phyloP scores from a whole-genome alignment of 768 basidiomycete species.

The Serendipita sp. region DNA sequence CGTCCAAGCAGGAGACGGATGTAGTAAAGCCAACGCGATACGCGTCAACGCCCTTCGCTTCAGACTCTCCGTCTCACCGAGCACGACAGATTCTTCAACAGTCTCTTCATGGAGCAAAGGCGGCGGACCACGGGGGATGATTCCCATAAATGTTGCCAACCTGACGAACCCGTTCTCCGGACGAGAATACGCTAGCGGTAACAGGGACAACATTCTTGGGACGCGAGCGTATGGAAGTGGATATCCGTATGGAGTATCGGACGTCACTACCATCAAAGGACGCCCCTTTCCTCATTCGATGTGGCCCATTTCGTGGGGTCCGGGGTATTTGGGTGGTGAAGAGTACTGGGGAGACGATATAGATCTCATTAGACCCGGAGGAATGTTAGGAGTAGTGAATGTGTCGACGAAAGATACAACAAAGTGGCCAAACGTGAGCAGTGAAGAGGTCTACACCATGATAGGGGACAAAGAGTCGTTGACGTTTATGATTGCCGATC shows the following conservation, averaged over 20 bases:
- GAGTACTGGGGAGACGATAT: background rate
- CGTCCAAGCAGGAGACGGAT: too few relatives aligned
- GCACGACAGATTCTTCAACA: background rate
- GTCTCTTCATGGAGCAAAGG: background rate
- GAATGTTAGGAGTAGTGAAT: background rate
- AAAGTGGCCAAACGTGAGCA: background rate
- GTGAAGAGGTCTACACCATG: background rate
- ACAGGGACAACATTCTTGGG: background rate
- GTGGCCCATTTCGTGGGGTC: slow-evolving; percentile 7
- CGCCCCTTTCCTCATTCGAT: slow-evolving; percentile 4
- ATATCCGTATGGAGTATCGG: slow-evolving; percentile 7
- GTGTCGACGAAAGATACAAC: background rate
- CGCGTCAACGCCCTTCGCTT: background rate
- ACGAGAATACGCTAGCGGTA: slow-evolving; percentile 1
- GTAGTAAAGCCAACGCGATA: too few relatives aligned
- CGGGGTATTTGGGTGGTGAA: background rate
- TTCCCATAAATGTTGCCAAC: background rate
- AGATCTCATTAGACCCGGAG: slow-evolving; percentile 5
- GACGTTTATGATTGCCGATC: slow-evolving; percentile 5
- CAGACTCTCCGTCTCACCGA: background rate
- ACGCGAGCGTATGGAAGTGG: slow-evolving; percentile 7
- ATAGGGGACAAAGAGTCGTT: slow-evolving; percentile 6
- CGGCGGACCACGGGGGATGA: background rate
- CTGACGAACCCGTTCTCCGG: background rate
- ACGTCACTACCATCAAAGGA: background rate